Percentiles rank a stretch among this genome's conserved stretches.
Evolutionary conservation across 208 protist genomes (phyloP).

Genomic region (Crithidia thermophila): DNA sequence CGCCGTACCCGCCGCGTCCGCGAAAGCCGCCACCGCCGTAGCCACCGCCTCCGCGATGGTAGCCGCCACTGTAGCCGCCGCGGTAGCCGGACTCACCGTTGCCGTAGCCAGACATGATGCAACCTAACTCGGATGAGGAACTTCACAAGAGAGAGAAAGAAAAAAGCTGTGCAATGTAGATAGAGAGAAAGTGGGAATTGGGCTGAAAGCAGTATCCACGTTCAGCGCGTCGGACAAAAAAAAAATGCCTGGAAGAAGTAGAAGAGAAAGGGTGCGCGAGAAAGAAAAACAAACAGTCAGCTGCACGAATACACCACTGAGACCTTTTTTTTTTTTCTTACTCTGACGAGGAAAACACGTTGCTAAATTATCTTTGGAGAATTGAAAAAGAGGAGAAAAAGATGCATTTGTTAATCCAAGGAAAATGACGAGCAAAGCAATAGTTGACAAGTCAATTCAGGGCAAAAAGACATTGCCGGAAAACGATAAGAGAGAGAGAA

Average conservation of each 20-base stretch:
- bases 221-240: background rate
- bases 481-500: background rate
- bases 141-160: background rate
- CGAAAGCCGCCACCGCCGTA: constrained; percentile 12
- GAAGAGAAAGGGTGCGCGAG: too few relatives aligned
- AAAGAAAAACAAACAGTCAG: too few relatives aligned
- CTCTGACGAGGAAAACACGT: too few relatives aligned
- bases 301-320: too few relatives aligned
- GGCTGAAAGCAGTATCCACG: background rate
- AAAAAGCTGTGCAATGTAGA: background rate
- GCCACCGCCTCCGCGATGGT: constrained; percentile 16
- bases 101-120: constrained; percentile 27
- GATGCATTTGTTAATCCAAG: background rate
- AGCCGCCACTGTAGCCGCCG: constrained; percentile 23
- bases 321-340: too few relatives aligned
- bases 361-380: too few relatives aligned
- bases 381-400: constrained; percentile 19
- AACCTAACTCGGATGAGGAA: background rate
- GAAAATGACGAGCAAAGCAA: background rate
- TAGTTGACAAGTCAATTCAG: too few relatives aligned
- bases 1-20: constrained; percentile 9
- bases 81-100: constrained; percentile 10
- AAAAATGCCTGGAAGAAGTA: background rate
- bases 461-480: too few relatives aligned
- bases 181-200: background rate